Percentiles rank a stretch among this genome's conserved stretches.
Evolutionary conservation across 2,329 filamentous ascomycete species (phyloP).

Genomic region (Emmonsiellopsis sp.): DNA sequence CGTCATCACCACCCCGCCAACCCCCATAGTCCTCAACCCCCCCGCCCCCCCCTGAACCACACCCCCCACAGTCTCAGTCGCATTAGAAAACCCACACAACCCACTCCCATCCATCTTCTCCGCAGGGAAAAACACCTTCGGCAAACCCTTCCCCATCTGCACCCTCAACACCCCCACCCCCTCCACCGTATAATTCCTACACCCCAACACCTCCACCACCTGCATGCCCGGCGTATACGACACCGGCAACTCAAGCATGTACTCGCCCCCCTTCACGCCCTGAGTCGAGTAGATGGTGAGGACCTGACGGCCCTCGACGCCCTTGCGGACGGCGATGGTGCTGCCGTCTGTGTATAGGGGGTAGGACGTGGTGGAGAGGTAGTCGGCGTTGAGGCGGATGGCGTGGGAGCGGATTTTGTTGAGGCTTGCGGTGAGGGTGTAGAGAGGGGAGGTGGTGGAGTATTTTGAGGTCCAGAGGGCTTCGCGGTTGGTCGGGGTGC

Average conservation of each 20-base stretch:
- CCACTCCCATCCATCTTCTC: slow-evolving; percentile 14
- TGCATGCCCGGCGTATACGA: slow-evolving; percentile 25
- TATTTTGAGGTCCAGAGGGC: slow-evolving; percentile 49
- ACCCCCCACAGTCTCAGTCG: background rate
- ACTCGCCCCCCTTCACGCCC: slow-evolving; percentile 28
- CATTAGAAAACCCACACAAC: slow-evolving; percentile 9
- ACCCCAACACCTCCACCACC: slow-evolving; percentile 31
- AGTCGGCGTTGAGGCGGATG: slow-evolving; percentile 27
- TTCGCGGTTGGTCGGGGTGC: slow-evolving; percentile 44
- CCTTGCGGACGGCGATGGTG: slow-evolving; percentile 38
- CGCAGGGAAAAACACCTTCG: slow-evolving; percentile 16
- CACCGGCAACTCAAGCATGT: slow-evolving; percentile 36
- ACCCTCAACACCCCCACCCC: slow-evolving; percentile 12
- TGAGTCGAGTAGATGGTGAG: slow-evolving; percentile 35
- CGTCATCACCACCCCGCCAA: background rate
- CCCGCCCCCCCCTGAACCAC: background rate
- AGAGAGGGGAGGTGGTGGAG: slow-evolving; percentile 38
- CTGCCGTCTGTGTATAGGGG: slow-evolving; percentile 36
- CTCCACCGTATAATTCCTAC: slow-evolving; percentile 16
- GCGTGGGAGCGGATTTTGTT: slow-evolving; percentile 44
- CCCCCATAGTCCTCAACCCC: background rate
- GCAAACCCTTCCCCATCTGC: slow-evolving; percentile 14
- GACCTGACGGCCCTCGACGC: slow-evolving; percentile 21
- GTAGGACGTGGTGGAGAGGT: slow-evolving; percentile 33
- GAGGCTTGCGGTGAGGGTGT: slow-evolving; percentile 37